phyloP scores from a whole-genome alignment of 805 yeast genomes.

The Millerozyma miso region DNA sequence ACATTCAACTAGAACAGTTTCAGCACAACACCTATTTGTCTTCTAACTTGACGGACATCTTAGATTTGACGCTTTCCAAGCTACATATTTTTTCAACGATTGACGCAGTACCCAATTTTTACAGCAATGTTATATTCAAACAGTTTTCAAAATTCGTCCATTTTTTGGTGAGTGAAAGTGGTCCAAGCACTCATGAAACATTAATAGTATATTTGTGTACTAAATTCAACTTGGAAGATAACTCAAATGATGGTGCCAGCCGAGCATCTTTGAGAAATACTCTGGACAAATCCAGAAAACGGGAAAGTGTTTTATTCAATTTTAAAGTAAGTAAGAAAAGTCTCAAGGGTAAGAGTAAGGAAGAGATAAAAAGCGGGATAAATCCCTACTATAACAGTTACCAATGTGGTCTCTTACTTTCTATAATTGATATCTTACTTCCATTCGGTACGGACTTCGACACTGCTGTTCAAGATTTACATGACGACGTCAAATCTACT shows the following conservation, averaged over 20 bases:
- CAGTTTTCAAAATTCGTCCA: conserved; percentile 29
- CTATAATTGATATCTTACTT: conserved; percentile 25
- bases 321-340: conserved; percentile 19
- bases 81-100: conserved; percentile 20
- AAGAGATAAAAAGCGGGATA: conserved; percentile 12
- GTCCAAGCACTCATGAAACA: conserved; percentile 34
- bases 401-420: conserved; percentile 28
- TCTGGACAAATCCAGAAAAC: conserved; percentile 10
- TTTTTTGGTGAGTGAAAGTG: conserved; percentile 32
- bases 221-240: conserved; percentile 19
- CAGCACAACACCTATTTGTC: conserved; percentile 36
- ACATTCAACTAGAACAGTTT: conserved; percentile 37
- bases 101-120: conserved; percentile 22
- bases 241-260: neutral
- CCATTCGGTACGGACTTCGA: conserved; percentile 35
- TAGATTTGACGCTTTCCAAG: conserved; percentile 28
- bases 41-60: conserved; percentile 17
- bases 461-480: conserved; percentile 13
- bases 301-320: conserved; percentile 23
- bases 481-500: conserved; percentile 5
- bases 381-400: conserved; percentile 31
- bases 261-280: neutral
- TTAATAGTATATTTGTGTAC: conserved; percentile 26
- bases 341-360: conserved; percentile 16
- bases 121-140: conserved; percentile 26